phyloP scores from a whole-genome alignment of 2,329 filamentous ascomycete species.

The Emericellopsis cladophorae region DNA sequence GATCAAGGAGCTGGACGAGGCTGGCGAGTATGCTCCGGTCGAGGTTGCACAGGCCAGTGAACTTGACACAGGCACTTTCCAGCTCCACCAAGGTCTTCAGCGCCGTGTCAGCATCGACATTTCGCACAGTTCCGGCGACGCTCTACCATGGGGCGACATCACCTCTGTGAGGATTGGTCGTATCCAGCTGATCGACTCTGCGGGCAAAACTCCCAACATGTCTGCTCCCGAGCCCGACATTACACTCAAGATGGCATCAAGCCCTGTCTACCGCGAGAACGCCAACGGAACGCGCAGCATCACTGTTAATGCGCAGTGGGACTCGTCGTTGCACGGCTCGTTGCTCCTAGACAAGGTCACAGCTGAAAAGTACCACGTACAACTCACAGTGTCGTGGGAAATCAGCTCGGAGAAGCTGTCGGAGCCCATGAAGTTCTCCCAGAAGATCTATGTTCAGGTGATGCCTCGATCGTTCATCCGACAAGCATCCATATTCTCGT shows the following conservation, averaged over 20 bases:
- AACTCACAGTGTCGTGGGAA: conserved; percentile 79
- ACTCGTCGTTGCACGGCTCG: conserved; percentile 85
- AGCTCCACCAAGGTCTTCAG: conserved; percentile 90
- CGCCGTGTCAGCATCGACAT: conserved; percentile 76
- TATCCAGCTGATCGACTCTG: conserved; percentile 72
- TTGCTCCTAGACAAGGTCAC: conserved; percentile 89
- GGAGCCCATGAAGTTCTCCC: conserved; percentile 77
- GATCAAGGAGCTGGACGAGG: conserved; percentile 82
- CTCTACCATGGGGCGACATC: conserved; percentile 79
- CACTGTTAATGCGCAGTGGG: conserved; percentile 86
- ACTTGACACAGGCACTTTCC: conserved; percentile 80
- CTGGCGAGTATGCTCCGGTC: conserved; percentile 80
- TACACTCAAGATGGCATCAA: conserved; percentile 60
- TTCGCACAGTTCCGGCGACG: conserved; percentile 83
- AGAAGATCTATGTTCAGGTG: conserved; percentile 73
- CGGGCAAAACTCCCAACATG: conserved; percentile 74
- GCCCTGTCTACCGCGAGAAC: conserved; percentile 71
- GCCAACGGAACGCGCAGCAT: conserved; percentile 83
- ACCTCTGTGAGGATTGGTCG: conserved; percentile 64
- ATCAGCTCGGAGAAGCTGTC: conserved; percentile 71
- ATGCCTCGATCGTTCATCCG: conserved; percentile 73
- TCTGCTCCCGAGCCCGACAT: conserved; percentile 62
- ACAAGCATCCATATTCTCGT: conserved; percentile 75
- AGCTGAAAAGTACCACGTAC: conserved; percentile 82
- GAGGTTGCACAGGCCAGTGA: conserved; percentile 82